Evolutionary conservation across 345 rosid genomes (phyloP), one percentile per base, ranked within the genome.

Genomic region (Syzygium jambos): DNA sequence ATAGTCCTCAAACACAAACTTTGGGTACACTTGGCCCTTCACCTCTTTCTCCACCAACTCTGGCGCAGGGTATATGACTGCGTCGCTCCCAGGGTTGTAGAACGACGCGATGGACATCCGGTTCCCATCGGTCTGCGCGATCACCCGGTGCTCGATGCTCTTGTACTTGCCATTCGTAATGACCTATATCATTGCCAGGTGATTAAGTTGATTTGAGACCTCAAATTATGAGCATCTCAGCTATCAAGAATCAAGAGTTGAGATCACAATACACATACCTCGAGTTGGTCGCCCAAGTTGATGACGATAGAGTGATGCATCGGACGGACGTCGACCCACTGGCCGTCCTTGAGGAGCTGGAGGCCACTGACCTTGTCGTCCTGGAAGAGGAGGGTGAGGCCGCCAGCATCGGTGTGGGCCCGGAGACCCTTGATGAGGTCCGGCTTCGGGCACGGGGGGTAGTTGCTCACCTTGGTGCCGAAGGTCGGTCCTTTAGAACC

Each of bases 351-450:
- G 87, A 96, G 97, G 84, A 98, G 93, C 94, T 98, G 97, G 89
- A 98, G 98, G 88, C 99, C 99, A 88, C 98, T 94, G 89, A 98
- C 99, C 85, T 92, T 92, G 83, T 95, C 98, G 23, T 98, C 99
- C 90, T 98, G 99, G 89, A 98, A 94, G 30, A 96, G 92, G 78
- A 98, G 91, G 59, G 95, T 95, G 92, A 98, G 68, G 56, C 99
- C 99, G 52, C 99, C 99, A 2, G 99, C 98, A 85, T 98, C 99
- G 1, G 99, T 97, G 92, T 98, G 99, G 85, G 98, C 98, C 89
- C 99, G 89, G 22, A 98, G 97, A 4, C 99, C 99, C 87, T 94
- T 95, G 90, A 98, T 92, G 52, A 95, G 91, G 85, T 98, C 95
- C 9, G 99, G 99, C 87, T 95, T 95, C 23, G 98, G 99, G 89